phyloP scores from a whole-genome alignment of 2,329 filamentous ascomycete species.

The Sporothrix brasiliensis region DNA sequence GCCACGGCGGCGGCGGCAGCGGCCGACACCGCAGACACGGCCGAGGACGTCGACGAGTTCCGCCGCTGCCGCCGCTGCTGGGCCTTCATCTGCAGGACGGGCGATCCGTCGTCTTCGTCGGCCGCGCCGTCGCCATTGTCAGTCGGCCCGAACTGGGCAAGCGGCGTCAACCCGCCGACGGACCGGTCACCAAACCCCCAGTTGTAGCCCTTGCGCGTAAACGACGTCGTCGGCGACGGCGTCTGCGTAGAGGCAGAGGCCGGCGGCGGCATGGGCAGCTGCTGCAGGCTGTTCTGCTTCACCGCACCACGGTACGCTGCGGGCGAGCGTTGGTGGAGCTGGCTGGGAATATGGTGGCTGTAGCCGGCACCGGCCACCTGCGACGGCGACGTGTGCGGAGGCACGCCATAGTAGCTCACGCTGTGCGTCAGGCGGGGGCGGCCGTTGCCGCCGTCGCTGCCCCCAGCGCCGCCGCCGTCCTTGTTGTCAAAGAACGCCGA shows the following conservation, averaged over 20 bases:
- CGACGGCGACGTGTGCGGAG: not conserved
- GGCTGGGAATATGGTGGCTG: not conserved
- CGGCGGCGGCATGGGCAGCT: conserved; percentile 33
- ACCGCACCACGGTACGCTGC: conserved; percentile 20
- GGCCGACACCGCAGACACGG: conserved; percentile 28
- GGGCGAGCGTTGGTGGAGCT: conserved; percentile 3
- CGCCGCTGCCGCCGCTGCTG: conserved; percentile 12
- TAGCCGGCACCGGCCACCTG: not conserved
- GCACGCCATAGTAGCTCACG: conserved; percentile 6
- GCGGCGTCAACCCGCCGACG: not conserved
- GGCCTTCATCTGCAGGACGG: conserved; percentile 30
- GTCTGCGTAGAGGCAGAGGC: conserved; percentile 11
- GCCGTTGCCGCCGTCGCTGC: not conserved
- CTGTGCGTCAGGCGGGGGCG: not conserved
- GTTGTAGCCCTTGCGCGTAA: conserved; percentile 28
- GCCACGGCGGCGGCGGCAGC: conserved; percentile 13
- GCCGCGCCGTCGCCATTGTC: not conserved
- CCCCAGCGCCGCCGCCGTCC: not conserved
- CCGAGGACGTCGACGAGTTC: conserved; percentile 28
- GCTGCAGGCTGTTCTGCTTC: conserved; percentile 36
- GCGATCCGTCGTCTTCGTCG: conserved; percentile 31
- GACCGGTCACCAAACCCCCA: not conserved
- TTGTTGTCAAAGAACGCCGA: not conserved
- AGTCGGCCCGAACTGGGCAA: not conserved
- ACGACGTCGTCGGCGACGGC: conserved; percentile 27